A percentile compares a stretch with the other conserved stretches of the same genome.
Evolutionary conservation across 805 yeast species (phyloP).

Genomic region (Yarrowia porcina): DNA sequence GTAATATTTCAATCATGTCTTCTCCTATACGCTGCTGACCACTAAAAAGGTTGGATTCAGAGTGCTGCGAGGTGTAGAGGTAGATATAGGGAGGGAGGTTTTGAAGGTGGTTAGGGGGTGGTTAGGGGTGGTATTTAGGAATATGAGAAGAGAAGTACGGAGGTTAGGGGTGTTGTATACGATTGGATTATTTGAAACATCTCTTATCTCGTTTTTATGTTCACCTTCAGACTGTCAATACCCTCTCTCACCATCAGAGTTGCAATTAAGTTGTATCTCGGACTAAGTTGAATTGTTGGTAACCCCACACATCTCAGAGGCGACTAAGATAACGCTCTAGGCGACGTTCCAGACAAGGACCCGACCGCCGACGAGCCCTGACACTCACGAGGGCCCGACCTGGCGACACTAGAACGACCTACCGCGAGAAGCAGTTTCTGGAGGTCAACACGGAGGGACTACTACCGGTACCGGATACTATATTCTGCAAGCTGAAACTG

Average conservation of each 20-base stretch:
- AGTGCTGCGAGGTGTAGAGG: no score
- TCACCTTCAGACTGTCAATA: no score
- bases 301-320: conserved; percentile 14
- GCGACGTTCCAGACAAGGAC: neutral
- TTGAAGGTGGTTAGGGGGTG: no score
- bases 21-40: neutral
- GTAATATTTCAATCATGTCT: neutral
- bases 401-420: neutral
- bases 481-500: no score
- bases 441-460: no score
- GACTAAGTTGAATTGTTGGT: neutral
- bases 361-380: conserved; percentile 4
- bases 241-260: neutral
- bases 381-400: neutral
- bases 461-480: no score
- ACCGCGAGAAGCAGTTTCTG: neutral
- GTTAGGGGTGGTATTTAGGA: no score
- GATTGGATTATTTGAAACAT: no score
- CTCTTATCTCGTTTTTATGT: no score
- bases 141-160: no score
- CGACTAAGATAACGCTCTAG: neutral
- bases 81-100: no score
- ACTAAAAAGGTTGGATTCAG: neutral
- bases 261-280: neutral
- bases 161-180: no score